Evolutionary conservation across 345 rosid species (phyloP).

Genomic region (Triadica sebifera): DNA sequence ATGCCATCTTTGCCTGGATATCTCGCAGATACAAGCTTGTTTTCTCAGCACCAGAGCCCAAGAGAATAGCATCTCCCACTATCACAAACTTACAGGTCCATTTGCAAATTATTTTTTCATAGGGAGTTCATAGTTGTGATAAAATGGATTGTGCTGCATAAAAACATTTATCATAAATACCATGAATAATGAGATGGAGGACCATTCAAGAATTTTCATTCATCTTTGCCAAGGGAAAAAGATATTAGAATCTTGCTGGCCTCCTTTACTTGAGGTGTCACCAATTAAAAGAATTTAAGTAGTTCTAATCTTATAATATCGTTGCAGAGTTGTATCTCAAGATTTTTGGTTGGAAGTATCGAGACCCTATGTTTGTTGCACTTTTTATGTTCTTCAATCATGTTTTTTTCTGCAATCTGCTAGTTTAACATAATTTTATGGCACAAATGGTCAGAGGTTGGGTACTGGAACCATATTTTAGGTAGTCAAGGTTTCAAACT

Average conservation of each 20-base stretch:
- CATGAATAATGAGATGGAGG: neutral
- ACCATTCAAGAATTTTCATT: neutral
- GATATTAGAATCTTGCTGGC: neutral
- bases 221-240: neutral
- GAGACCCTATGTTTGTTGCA: neutral
- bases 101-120: conserved; percentile 7
- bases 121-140: conserved; percentile 2
- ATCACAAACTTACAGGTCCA: conserved; percentile 84
- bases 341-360: neutral
- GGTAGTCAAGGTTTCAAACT: neutral
- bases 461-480: neutral
- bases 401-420: neutral
- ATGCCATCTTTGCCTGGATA: conserved; percentile 18
- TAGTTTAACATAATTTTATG: neutral
- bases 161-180: neutral
- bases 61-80: conserved; percentile 71
- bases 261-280: neutral
- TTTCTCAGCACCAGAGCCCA: conserved; percentile 75
- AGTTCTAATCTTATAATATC: neutral
- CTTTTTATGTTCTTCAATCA: neutral
- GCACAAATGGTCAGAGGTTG: neutral
- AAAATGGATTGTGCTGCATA: neutral
- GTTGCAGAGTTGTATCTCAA: neutral
- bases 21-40: conserved; percentile 81
- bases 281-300: neutral